A percentile compares a stretch with the other conserved stretches of the same genome.
Evolutionary conservation across 495 filamentous ascomycete genomes (phyloP).

Genomic region (Cercophora scortea): DNA sequence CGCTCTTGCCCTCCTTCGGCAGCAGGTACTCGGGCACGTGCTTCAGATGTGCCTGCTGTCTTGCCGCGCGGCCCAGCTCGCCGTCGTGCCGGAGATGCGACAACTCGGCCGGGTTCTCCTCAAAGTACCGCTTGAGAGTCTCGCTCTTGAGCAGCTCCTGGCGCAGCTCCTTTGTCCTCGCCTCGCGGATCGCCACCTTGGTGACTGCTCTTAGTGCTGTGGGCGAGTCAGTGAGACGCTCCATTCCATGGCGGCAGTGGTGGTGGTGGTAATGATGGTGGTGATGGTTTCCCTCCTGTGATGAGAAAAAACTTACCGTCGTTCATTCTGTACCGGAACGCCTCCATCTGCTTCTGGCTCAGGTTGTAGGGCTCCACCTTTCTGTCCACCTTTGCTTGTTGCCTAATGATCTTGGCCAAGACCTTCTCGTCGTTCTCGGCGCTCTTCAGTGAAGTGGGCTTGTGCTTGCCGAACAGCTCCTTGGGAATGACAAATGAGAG

Average conservation of each 20-base stretch:
- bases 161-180: slow-evolving; percentile 74
- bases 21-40: slow-evolving; percentile 94
- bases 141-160: slow-evolving; percentile 87
- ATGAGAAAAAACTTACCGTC: slow-evolving; percentile 48
- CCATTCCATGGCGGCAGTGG: no score
- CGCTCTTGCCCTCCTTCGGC: slow-evolving; percentile 67
- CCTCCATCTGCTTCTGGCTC: slow-evolving; percentile 87
- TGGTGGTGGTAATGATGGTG: no score
- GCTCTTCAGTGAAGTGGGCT: slow-evolving; percentile 65
- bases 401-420: slow-evolving; percentile 60
- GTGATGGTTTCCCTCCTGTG: background rate
- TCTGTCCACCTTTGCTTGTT: slow-evolving; percentile 64
- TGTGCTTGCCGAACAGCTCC: slow-evolving; percentile 77
- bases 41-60: slow-evolving; percentile 82
- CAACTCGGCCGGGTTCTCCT: slow-evolving; percentile 89
- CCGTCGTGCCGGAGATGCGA: slow-evolving; percentile 84
- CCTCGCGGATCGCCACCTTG: slow-evolving; percentile 77
- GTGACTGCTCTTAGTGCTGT: slow-evolving; percentile 63
- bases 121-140: slow-evolving; percentile 90
- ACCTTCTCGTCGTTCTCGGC: slow-evolving; percentile 77
- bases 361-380: slow-evolving; percentile 85
- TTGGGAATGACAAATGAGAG: slow-evolving; percentile 87
- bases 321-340: slow-evolving; percentile 89
- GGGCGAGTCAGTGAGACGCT: background rate
- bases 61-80: slow-evolving; percentile 62